phyloP scores from a whole-genome alignment of 768 basidiomycete species.

The Favolaschia claudopus region DNA sequence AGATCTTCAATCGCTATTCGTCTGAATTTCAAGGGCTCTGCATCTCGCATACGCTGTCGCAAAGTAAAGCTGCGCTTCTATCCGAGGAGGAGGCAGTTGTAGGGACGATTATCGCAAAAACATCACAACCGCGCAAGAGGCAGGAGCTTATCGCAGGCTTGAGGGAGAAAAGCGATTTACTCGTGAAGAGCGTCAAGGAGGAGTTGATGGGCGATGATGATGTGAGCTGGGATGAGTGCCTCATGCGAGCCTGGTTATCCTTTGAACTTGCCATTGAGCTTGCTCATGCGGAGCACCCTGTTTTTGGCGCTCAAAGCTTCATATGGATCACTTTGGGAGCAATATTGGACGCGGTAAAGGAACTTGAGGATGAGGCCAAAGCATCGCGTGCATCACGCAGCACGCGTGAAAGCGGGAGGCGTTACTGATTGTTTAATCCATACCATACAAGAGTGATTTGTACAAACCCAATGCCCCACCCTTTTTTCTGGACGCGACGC shows the following conservation, averaged over 20 bases:
- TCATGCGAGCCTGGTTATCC: constrained; percentile 62
- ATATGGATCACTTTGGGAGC: constrained; percentile 65
- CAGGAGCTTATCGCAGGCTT: constrained; percentile 61
- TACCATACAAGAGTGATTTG: constrained; percentile 12
- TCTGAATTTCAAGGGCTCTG: constrained; percentile 58
- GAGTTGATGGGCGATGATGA: constrained; percentile 60
- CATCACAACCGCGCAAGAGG: constrained; percentile 61
- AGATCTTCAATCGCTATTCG: constrained; percentile 51
- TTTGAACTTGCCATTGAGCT: constrained; percentile 56
- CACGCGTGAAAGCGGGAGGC: constrained; percentile 22
- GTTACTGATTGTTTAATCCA: constrained; percentile 27
- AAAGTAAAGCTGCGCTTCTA: constrained; percentile 48
- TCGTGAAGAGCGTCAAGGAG: constrained; percentile 58
- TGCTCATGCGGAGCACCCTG: constrained; percentile 40
- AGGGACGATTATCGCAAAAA: constrained; percentile 72
- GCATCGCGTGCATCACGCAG: constrained; percentile 23
- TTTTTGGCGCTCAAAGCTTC: constrained; percentile 69
- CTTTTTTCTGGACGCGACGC: background rate
- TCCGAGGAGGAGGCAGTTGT: constrained; percentile 71
- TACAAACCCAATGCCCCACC: constrained; percentile 8
- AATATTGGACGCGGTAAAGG: constrained; percentile 61
- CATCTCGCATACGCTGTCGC: constrained; percentile 52
- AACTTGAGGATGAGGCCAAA: constrained; percentile 49
- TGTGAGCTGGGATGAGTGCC: constrained; percentile 43
- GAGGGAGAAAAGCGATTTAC: constrained; percentile 59